Base-by-base conservation (phyloP, 176 grass and related monocot genomes). In the Oryza officinalis region DNA sequence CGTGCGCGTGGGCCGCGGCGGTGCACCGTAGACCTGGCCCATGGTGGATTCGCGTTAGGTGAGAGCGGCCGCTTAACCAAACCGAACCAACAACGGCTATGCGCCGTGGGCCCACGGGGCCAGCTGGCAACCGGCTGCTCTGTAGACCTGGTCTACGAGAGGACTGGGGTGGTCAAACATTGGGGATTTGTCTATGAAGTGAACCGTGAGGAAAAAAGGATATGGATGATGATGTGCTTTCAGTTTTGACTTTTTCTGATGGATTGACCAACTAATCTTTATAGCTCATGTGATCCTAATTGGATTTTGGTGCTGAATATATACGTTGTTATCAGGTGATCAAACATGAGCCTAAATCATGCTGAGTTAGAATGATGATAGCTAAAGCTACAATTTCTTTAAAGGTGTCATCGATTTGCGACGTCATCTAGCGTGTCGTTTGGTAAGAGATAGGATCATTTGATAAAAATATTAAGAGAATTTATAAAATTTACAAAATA, bases 131-230 rank as follows among this genome's bases (percentile, higher is more conserved):
- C 66, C 18, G 9, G 40, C 11, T 13, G 15, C 5, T 63, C 23
- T 3, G 10, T 75, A n/a, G 61, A 75, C 71, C 40, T 64, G 54
- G 81, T 83, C 38, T 27, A 74, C 70, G 12, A 10, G 12, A 45
- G 13, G 32, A 45, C 60, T 1, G 35, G 40, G 9, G 9, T 9
- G 25, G 74, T 27, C 74, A 76, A 47, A 13, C n/a, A 6, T 35
- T 46, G 41, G 60, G 11, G 32, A 32, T 1, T 6, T 38, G 37
- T 65, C 26, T 65, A 6, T 43, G 10, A 46, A 7, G 5, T 47
- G 13, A 4, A 47, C 11, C 17, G 17, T 1, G 17, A 54, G 50
- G 50, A 6, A 14, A 50, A 7, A 35, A 6, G 4, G 20, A 1
- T 20, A 20, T n/a, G n/a, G n/a, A n/a, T n/a, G n/a, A n/a, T n/a